Evolutionary conservation across 2,329 filamentous ascomycete species (phyloP), one percentile per base, ranked within the genome.

Genomic region (Paraphaeosphaeria sporulosa): DNA sequence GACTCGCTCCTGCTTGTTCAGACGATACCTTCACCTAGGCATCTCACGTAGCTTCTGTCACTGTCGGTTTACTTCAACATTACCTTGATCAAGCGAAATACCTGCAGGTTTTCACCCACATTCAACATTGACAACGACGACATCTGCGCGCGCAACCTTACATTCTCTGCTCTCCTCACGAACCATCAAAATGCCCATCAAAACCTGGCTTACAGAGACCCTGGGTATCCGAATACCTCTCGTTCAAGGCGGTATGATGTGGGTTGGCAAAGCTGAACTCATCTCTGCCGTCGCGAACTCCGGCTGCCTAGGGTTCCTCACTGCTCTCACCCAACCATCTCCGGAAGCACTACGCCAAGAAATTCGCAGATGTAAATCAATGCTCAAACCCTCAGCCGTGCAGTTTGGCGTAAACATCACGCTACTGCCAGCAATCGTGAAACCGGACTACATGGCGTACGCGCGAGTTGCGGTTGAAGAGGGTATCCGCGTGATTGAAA

Each of bases 251-350:
- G 70, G 69, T 43, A 85, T 85, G 83, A 83, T 85, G 81, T 85
- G 83, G 83, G 83, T 85, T 52, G 83, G 83, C 65, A 83, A 82
- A 58, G 83, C 83, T 46, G 83, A 84, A 66, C 78, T 85, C 61
- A 83, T 82, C 51, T 76, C 80, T 42, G 83, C 83, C n/a, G 83
- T 84, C 62, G 83, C 82, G 60, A 85, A 85, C 59, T 82, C 83
- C 32, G 83, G 83, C 53, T 82, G 82, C 46, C 76, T 85, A 13
- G 83, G 83, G 65, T 80, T 85, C 57, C 80, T 85, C 44, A 85
- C 83, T 25, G 83, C 83, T 13, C 81, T 72, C 23, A 73, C 70
- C 44, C 69, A 73, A 56, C 70, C 70, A 8, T 64, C 68, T 19
- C 70, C 67, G 38, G 71, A 73, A 57, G 67, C 62, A 17, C 64